Conservation (phyloP, 805 yeast genomes). For the Wickerhamomyces sydowiorum region DNA sequence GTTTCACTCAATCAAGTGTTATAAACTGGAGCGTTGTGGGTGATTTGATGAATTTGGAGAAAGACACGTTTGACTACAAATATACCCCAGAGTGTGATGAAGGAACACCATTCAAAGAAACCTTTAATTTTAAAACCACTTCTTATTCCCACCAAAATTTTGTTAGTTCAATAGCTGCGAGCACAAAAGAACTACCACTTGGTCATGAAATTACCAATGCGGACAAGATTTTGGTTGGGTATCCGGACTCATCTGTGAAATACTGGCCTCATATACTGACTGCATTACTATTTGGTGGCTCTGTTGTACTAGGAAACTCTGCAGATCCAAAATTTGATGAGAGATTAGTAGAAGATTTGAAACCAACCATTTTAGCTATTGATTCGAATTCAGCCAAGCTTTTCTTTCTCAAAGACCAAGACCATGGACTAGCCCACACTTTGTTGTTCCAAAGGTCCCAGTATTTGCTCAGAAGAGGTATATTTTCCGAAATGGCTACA, state of each 20-base stretch:
- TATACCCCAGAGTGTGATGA: constrained; percentile 26
- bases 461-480: constrained; percentile 15
- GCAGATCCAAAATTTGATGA: constrained; percentile 8
- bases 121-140: constrained; percentile 24
- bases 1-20: constrained; percentile 7
- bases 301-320: constrained; percentile 23
- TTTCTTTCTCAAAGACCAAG: constrained; percentile 5
- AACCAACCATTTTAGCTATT: constrained; percentile 11
- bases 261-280: constrained; percentile 36
- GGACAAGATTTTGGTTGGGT: constrained; percentile 27
- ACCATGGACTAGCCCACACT: background rate
- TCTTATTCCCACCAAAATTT: constrained; percentile 46
- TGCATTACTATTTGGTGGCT: constrained; percentile 28
- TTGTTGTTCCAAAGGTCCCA: constrained; percentile 15
- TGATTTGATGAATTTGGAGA: constrained; percentile 4
- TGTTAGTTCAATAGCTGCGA: constrained; percentile 48
- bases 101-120: constrained; percentile 27
- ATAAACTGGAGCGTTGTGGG: constrained; percentile 22
- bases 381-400: constrained; percentile 3
- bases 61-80: constrained; percentile 17
- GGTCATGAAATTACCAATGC: constrained; percentile 28
- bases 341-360: constrained; percentile 3
- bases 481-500: constrained; percentile 14
- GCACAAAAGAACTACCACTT: constrained; percentile 30
- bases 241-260: constrained; percentile 27